These are phyloP conservation scores for Geranomyces variabilis DNA, from an alignment of 192 early-diverging fungal genomes.

Conservation along the genomic window DNA sequence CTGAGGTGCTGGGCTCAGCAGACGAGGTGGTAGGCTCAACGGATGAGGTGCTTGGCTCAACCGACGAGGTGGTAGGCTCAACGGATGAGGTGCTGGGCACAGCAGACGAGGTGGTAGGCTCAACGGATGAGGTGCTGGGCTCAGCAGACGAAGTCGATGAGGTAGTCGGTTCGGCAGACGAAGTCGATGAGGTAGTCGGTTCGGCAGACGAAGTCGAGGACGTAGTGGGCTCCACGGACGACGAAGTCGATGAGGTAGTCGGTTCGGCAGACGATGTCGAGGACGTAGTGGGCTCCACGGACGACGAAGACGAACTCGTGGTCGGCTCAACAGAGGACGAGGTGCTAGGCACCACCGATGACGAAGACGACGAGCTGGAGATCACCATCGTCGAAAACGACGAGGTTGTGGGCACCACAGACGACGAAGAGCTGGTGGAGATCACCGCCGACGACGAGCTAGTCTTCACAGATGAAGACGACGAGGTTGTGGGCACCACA, in stretches of 20 bases:
- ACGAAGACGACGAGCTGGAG: not conserved
- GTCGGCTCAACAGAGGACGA: not conserved
- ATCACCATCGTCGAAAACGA: not conserved
- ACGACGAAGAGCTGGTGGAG: not conserved
- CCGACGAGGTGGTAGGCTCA: slow-evolving; percentile 5
- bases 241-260: slow-evolving; percentile 1
- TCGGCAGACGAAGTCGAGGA: not conserved
- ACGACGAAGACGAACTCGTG: not conserved
- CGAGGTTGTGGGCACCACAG: not conserved
- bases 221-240: not conserved
- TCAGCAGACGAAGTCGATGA: not conserved
- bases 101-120: not conserved
- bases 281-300: not conserved
- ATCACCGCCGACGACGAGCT: not conserved
- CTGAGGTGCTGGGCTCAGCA: not conserved
- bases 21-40: slow-evolving; percentile 1
- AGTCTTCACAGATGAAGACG: not conserved
- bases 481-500: not conserved
- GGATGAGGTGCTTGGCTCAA: slow-evolving; percentile 5
- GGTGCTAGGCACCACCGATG: not conserved
- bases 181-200: not conserved
- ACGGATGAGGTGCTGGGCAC: not conserved
- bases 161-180: slow-evolving; percentile 1
- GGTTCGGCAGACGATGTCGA: slow-evolving; percentile 1
- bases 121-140: slow-evolving; percentile 3